Conservation (phyloP, 1,284 basidiomycete species). For the Ustanciosporium gigantosporum region DNA sequence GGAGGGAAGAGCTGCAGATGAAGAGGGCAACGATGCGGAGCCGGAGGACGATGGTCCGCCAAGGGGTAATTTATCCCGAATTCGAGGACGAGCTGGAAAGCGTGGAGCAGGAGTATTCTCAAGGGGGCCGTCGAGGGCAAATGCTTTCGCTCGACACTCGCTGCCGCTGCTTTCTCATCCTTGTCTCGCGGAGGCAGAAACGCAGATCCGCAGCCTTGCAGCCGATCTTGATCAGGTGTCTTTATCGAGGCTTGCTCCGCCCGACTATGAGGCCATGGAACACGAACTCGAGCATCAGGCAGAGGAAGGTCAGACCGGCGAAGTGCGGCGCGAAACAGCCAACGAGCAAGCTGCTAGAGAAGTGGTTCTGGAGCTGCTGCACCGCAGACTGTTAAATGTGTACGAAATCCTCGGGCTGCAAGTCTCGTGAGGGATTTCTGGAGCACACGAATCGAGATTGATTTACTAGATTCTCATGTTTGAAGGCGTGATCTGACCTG, state of each 20-base stretch:
- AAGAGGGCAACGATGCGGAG: neutral
- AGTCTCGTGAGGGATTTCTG: conserved; percentile 1
- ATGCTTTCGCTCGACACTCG: neutral
- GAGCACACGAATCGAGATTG: neutral
- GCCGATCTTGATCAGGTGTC: conserved; percentile 10
- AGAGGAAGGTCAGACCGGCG: neutral
- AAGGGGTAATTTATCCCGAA: neutral
- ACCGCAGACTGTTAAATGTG: conserved; percentile 5
- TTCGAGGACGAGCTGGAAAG: neutral
- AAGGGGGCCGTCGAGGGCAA: neutral
- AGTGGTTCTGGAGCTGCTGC: conserved; percentile 1
- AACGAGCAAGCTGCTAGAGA: conserved; percentile 3
- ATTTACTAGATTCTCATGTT: too few relatives aligned
- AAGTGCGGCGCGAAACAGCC: conserved; percentile 5
- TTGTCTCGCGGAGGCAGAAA: conserved; percentile 3
- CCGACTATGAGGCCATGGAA: conserved; percentile 42
- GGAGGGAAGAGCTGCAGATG: neutral
- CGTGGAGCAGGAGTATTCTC: neutral
- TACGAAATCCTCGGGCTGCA: conserved; percentile 4
- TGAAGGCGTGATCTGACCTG: too few relatives aligned
- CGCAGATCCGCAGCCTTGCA: conserved; percentile 4
- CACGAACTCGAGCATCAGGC: conserved; percentile 41
- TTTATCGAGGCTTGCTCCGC: conserved; percentile 17
- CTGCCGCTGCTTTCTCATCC: conserved; percentile 7
- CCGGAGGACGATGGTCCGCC: neutral